phyloP scores from a whole-genome alignment of 108 stramenopile species.

The Tribonema minus region DNA sequence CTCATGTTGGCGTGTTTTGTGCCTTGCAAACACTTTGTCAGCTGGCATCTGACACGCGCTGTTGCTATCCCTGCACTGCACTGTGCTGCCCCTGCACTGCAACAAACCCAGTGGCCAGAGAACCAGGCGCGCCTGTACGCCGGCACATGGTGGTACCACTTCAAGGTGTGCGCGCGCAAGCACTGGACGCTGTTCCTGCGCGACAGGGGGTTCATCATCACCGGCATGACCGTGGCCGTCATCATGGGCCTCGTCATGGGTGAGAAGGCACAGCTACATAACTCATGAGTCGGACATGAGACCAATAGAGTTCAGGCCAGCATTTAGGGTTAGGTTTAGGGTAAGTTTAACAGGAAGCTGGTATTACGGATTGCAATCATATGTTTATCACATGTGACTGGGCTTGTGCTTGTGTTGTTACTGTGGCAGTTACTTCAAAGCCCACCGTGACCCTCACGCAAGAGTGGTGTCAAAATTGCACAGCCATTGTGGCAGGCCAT shows the following conservation, averaged over 20 bases:
- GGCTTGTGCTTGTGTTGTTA: too few species aligned
- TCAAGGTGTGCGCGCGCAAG: constrained; percentile 34
- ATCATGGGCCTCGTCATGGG: constrained; percentile 28
- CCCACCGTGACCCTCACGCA: too few species aligned
- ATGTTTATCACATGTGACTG: too few species aligned
- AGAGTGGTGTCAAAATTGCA: too few species aligned
- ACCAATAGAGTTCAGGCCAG: too few species aligned
- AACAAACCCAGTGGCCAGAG: not conserved
- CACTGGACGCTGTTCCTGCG: constrained; percentile 1
- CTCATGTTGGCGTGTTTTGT: not conserved
- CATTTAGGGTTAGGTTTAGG: too few species aligned
- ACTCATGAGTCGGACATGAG: too few species aligned
- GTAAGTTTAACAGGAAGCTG: too few species aligned
- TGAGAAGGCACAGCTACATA: too few species aligned
- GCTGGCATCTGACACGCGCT: not conserved
- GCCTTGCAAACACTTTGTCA: not conserved
- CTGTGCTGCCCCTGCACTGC: not conserved
- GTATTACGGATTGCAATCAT: too few species aligned
- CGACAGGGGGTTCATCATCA: constrained; percentile 5
- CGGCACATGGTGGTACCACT: constrained; percentile 31
- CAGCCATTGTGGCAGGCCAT: too few species aligned
- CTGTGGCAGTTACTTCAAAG: too few species aligned
- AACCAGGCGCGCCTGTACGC: not conserved
- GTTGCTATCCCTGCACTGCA: not conserved
- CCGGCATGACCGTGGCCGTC: not conserved